Percentiles rank a stretch among this genome's conserved stretches.
These are phyloP conservation scores for Pezicula rhizophila DNA, from an alignment of 2,329 filamentous ascomycete genomes.

Conservation along the genomic window DNA sequence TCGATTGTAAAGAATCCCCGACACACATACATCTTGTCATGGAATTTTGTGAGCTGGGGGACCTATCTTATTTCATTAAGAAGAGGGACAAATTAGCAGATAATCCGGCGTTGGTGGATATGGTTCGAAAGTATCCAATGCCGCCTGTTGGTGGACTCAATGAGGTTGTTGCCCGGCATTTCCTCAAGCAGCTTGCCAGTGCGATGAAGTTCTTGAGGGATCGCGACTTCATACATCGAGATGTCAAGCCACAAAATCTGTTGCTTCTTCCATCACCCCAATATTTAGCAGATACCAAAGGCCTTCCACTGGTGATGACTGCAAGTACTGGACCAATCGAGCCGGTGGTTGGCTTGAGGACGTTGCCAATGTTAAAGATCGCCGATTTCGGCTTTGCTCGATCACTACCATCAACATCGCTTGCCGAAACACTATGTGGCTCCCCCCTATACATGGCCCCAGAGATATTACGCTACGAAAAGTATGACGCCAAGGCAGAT, in stretches of 20 bases:
- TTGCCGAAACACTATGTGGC: slow-evolving; percentile 93
- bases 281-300: slow-evolving; percentile 56
- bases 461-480: slow-evolving; percentile 93
- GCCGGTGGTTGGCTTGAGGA: slow-evolving; percentile 72
- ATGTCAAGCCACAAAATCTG: slow-evolving; percentile 96
- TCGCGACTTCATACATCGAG: slow-evolving; percentile 86
- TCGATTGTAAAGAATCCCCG: slow-evolving; percentile 83
- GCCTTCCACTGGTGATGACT: slow-evolving; percentile 64
- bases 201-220: slow-evolving; percentile 82
- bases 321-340: slow-evolving; percentile 76
- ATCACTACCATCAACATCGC: slow-evolving; percentile 79
- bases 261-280: slow-evolving; percentile 77
- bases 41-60: slow-evolving; percentile 96
- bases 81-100: slow-evolving; percentile 76
- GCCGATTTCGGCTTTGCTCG: slow-evolving; percentile 98
- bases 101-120: slow-evolving; percentile 77
- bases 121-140: slow-evolving; percentile 90
- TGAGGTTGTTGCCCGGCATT: slow-evolving; percentile 94
- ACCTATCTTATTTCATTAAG: slow-evolving; percentile 93
- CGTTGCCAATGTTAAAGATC: slow-evolving; percentile 92
- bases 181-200: slow-evolving; percentile 89
- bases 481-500: slow-evolving; percentile 95
- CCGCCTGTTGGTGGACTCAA: slow-evolving; percentile 78
- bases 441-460: slow-evolving; percentile 98
- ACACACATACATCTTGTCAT: slow-evolving; percentile 94